Base-by-base conservation (phyloP, 176 grass and related monocot genomes). In the Otatea glauca region DNA sequence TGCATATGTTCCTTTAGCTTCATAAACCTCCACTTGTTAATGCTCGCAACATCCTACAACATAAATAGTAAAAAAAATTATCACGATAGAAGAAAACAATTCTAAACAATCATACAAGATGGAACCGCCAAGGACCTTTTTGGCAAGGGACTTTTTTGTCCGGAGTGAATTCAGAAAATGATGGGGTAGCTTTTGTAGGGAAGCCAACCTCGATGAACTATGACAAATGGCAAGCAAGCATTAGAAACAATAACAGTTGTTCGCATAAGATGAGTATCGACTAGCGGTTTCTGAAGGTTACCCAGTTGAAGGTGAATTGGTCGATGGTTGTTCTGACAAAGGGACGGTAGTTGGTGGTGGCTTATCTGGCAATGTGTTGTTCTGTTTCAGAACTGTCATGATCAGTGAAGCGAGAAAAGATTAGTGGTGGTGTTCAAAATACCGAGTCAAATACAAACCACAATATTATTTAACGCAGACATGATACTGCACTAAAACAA, bases 1-100 rank as follows among this genome's bases (percentile, higher is more conserved):
- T 95, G 87, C 74, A 93, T 79, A 65, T 99, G 93, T 77, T 93
- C 91, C 73, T 83, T 99, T 85, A 99, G 86, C 82, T 94, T 95
- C 69, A 78, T 90, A 92, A 95, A 87, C 53, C 89, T 94, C 96
- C 93, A 96, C 43, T 90, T 92, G 70, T 95, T 92, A 83, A 92
- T 89, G 70, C 70, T 72, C 2, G 9, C 77, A 71, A 78, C 61
- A 85, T 98, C 93, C 93, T 98, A 82, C 14, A 73, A 74, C 51
- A 74, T 24, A 59, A 82, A 64, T 74, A 32, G 49, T 44, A 63
- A 9, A 23, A 79, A 5, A 3, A 3, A 3, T 83, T 24, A 77
- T 13, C 17, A 68, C 23, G 5, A 43, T 49, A 72, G 42, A 54
- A 79, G 44, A 90, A 55, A 72, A 71, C 18, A 24, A 62, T 20